Percentiles rank a stretch among this genome's conserved stretches.
Evolutionary conservation across 805 yeast genomes (phyloP).

Genomic region (Pichia nanzhaoensis): DNA sequence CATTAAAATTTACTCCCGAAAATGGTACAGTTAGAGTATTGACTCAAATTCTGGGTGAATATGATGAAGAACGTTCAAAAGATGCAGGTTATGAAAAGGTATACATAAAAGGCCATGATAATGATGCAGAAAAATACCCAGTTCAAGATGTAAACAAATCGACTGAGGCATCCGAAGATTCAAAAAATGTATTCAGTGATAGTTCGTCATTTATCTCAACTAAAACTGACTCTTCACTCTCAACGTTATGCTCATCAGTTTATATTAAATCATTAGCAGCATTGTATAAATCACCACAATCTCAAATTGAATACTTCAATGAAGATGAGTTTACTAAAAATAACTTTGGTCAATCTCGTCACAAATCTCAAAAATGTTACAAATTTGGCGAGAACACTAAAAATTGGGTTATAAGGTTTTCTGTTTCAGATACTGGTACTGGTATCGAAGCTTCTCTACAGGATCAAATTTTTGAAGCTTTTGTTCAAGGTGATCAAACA

Average conservation of each 20-base stretch:
- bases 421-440: constrained; percentile 87
- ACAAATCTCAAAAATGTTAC: constrained; percentile 13
- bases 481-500: constrained; percentile 95
- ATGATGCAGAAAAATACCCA: constrained; percentile 12
- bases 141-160: constrained; percentile 6
- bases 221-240: constrained; percentile 15
- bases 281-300: constrained; percentile 28
- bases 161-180: neutral
- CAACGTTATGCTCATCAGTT: constrained; percentile 24
- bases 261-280: constrained; percentile 40
- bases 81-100: constrained; percentile 39
- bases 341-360: constrained; percentile 9
- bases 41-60: constrained; percentile 62
- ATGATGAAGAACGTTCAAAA: constrained; percentile 48
- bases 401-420: constrained; percentile 55
- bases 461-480: constrained; percentile 86
- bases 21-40: constrained; percentile 72
- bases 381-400: constrained; percentile 18
- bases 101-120: constrained; percentile 29
- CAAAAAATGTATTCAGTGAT: constrained; percentile 1
- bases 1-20: constrained; percentile 86
- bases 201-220: constrained; percentile 2
- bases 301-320: constrained; percentile 15
- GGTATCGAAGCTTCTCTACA: constrained; percentile 84
- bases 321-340: constrained; percentile 14